Conservation (phyloP, 371 early-diverging fungal genomes). For the Saksenaea vasiformis region DNA sequence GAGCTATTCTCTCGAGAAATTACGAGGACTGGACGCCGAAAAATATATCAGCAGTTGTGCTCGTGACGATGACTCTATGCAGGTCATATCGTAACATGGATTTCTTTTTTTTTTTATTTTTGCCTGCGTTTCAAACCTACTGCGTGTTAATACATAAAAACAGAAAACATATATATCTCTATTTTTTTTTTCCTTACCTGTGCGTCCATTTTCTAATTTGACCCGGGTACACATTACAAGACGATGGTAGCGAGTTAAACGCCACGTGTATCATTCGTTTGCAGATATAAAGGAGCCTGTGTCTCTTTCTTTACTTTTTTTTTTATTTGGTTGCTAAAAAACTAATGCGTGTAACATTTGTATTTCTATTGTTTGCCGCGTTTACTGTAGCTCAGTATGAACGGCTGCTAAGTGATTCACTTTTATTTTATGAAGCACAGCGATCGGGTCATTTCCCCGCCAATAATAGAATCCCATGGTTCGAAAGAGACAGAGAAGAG, state of each 20-base stretch:
- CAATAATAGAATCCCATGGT: not conserved
- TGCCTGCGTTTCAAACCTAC: not conserved
- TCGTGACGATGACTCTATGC: not conserved
- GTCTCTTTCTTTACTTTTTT: no score
- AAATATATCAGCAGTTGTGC: not conserved
- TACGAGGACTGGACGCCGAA: not conserved
- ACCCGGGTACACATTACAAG: not conserved
- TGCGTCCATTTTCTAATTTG: not conserved
- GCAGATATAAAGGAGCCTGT: conserved; percentile 3
- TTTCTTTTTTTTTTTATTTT: not conserved
- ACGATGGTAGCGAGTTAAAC: not conserved
- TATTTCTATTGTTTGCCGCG: not conserved
- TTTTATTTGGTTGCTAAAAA: not conserved
- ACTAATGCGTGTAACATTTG: not conserved
- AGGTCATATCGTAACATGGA: not conserved
- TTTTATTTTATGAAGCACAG: not conserved
- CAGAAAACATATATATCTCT: not conserved
- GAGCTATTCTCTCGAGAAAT: not conserved
- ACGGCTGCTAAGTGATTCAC: not conserved
- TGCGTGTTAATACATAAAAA: not conserved
- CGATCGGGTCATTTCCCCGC: not conserved
- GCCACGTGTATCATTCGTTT: not conserved
- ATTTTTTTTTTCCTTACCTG: no score
- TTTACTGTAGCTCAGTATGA: not conserved
- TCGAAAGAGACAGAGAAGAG: not conserved